phyloP scores from a whole-genome alignment of 768 basidiomycete species.

The Mycena galericulata region DNA sequence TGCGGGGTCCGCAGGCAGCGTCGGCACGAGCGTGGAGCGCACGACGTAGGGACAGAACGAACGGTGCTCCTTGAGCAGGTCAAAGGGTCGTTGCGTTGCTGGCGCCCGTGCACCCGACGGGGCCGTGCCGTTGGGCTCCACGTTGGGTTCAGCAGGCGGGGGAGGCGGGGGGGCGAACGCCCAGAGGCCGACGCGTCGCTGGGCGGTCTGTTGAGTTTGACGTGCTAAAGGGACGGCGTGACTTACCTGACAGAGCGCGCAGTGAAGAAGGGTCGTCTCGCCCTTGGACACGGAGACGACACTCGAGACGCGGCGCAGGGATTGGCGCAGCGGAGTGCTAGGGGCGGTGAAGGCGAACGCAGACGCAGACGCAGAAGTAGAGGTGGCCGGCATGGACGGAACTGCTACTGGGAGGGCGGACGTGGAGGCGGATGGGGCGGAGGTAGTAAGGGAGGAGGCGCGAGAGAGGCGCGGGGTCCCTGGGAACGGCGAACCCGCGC shows the following conservation, averaged over 20 bases:
- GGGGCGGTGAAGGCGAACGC: constrained; percentile 36
- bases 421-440: constrained; percentile 33
- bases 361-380: constrained; percentile 29
- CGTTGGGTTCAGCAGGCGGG: constrained; percentile 20
- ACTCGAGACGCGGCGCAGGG: constrained; percentile 30
- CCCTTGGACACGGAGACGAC: constrained; percentile 40
- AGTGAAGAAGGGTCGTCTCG: constrained; percentile 70
- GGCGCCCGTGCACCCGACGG: constrained; percentile 40
- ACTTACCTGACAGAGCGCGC: constrained; percentile 65
- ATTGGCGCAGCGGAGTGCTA: constrained; percentile 38
- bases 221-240: too few species aligned
- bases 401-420: background rate
- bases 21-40: constrained; percentile 73
- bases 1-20: constrained; percentile 55
- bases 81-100: constrained; percentile 65
- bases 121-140: constrained; percentile 26
- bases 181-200: constrained; percentile 86
- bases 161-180: constrained; percentile 61
- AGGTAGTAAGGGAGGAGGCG: constrained; percentile 47
- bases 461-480: constrained; percentile 49
- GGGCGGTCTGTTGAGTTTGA: background rate
- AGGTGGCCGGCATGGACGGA: too few species aligned
- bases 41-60: constrained; percentile 90
- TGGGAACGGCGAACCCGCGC: constrained; percentile 45
- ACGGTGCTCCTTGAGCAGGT: constrained; percentile 84